These are phyloP conservation scores for Mucor plumbeus DNA, from an alignment of 371 early-diverging fungal genomes.

Conservation along the genomic window DNA sequence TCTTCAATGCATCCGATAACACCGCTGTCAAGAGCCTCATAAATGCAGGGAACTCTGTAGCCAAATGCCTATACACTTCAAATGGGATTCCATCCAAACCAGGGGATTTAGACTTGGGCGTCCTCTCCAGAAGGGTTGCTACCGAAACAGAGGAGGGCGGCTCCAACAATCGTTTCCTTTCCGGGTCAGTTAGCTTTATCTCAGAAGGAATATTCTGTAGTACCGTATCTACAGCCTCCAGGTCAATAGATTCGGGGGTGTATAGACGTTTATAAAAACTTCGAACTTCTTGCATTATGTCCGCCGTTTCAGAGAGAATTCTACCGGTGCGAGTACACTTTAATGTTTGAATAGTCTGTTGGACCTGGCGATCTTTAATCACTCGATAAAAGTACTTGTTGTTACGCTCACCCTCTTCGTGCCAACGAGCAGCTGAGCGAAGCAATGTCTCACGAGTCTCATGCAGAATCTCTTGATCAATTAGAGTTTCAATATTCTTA, in stretches of 20 bases:
- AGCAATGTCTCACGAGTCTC: too few species aligned
- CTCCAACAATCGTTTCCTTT: too few species aligned
- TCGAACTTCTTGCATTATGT: constrained; percentile 6
- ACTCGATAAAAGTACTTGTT: too few species aligned
- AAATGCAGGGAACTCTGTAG: background rate
- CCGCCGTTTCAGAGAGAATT: background rate
- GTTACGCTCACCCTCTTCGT: too few species aligned
- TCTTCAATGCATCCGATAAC: constrained; percentile 16
- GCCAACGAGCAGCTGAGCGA: too few species aligned
- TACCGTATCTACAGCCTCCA: background rate
- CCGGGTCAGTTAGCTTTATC: background rate
- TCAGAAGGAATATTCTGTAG: background rate
- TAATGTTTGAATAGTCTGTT: too few species aligned
- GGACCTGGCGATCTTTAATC: too few species aligned
- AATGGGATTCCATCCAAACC: constrained; percentile 41
- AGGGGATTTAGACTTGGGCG: background rate
- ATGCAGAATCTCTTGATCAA: too few species aligned
- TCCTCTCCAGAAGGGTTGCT: too few species aligned
- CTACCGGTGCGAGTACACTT: too few species aligned
- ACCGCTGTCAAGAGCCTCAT: constrained; percentile 14
- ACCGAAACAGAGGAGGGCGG: too few species aligned
- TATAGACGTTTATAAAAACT: constrained; percentile 12
- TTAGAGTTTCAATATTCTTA: too few species aligned
- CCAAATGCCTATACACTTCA: constrained; percentile 24
- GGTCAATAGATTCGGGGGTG: constrained; percentile 10